phyloP scores from a whole-genome alignment of 306 rosid genomes.

The Cucurbita argyrosperma region DNA sequence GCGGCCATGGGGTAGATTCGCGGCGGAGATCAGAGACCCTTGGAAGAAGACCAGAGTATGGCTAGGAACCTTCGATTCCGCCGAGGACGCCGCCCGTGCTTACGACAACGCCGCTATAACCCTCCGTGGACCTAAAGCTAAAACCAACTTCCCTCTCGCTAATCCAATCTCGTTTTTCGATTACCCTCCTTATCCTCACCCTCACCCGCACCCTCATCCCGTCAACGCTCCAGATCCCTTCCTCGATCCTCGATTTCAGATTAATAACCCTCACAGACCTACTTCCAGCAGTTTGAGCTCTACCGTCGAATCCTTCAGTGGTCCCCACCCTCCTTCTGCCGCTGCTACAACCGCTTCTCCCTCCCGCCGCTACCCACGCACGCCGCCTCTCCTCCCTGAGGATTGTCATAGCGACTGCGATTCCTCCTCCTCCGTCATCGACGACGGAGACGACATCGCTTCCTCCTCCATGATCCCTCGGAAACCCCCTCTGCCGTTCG shows the following conservation, averaged over 20 bases:
- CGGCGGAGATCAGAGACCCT: slow-evolving; percentile 91
- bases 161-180: slow-evolving; percentile 17
- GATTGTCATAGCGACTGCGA: slow-evolving; percentile 91
- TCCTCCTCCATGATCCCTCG: slow-evolving; percentile 28
- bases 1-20: slow-evolving; percentile 84
- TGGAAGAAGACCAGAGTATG: slow-evolving; percentile 69
- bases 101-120: slow-evolving; percentile 55
- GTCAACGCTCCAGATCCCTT: slow-evolving; percentile 17
- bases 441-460: slow-evolving; percentile 36
- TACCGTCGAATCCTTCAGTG: slow-evolving; percentile 80
- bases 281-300: slow-evolving; percentile 73
- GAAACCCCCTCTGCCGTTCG: slow-evolving; percentile 34
- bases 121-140: slow-evolving; percentile 78
- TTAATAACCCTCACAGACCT: slow-evolving; percentile 42
- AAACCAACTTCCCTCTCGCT: slow-evolving; percentile 46
- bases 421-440: slow-evolving; percentile 66
- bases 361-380: slow-evolving; percentile 27
- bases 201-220: neutral
- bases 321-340: slow-evolving; percentile 32
- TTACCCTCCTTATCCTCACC: slow-evolving; percentile 5
- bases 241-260: slow-evolving; percentile 26
- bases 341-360: neutral
- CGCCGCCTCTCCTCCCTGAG: slow-evolving; percentile 57
- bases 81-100: slow-evolving; percentile 76
- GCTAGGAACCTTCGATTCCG: slow-evolving; percentile 79